These are phyloP conservation scores for Lipomyces sp. DNA, from an alignment of 805 yeast genomes.

Conservation along the genomic window DNA sequence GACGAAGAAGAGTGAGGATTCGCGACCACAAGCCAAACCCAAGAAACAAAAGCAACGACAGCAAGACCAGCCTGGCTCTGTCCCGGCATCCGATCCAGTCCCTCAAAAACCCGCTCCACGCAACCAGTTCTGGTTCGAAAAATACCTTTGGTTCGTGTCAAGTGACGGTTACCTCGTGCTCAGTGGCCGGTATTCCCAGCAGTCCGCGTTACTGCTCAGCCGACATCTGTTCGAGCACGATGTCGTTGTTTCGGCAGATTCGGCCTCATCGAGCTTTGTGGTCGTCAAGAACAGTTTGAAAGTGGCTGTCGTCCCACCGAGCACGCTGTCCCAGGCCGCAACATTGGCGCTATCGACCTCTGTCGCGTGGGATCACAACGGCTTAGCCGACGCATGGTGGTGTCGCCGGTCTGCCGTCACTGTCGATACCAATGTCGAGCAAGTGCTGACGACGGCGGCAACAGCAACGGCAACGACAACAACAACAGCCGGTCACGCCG, in stretches of 20 bases:
- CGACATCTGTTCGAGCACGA: constrained; percentile 78
- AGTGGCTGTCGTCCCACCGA: constrained; percentile 69
- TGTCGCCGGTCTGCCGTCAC: constrained; percentile 23
- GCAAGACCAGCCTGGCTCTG: not conserved
- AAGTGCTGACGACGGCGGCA: constrained; percentile 10
- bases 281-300: constrained; percentile 79
- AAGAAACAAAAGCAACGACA: constrained; percentile 2
- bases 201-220: constrained; percentile 78
- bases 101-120: constrained; percentile 6
- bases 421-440: constrained; percentile 30
- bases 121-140: constrained; percentile 86
- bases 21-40: constrained; percentile 17
- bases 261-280: constrained; percentile 74
- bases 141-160: constrained; percentile 91
- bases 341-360: constrained; percentile 79
- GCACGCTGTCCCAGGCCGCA: constrained; percentile 89
- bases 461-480: too few relatives aligned
- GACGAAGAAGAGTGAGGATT: not conserved
- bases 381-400: constrained; percentile 74
- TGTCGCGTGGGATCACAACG: constrained; percentile 87
- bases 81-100: not conserved
- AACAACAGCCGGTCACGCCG: not conserved
- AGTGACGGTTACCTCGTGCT: constrained; percentile 85
- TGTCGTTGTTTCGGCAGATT: constrained; percentile 71
- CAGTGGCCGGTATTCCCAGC: constrained; percentile 82